Conservation (phyloP, 2,329 filamentous ascomycete species). For the Leptographium radiaticola region DNA sequence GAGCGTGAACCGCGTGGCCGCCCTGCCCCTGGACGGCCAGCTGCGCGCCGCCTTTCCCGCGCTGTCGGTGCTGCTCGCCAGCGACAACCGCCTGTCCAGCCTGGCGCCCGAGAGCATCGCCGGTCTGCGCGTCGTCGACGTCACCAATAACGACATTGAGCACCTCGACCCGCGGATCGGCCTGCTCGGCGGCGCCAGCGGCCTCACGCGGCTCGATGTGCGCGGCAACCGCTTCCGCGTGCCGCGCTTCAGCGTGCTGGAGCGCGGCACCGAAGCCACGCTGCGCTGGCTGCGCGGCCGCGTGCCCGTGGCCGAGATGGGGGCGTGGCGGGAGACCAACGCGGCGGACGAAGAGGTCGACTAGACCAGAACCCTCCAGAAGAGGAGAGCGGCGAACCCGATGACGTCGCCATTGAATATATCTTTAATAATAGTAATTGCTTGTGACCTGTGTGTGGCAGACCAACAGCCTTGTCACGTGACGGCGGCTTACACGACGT, state of each 20-base stretch:
- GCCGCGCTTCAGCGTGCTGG: slow-evolving; percentile 69
- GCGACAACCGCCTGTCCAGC: slow-evolving; percentile 67
- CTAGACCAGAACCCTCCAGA: background rate
- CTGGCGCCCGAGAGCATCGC: slow-evolving; percentile 60
- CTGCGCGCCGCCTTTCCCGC: slow-evolving; percentile 57
- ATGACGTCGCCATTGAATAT: background rate
- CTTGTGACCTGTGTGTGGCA: background rate
- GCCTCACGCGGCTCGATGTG: slow-evolving; percentile 58
- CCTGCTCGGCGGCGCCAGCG: slow-evolving; percentile 50
- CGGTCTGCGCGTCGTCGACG: slow-evolving; percentile 64
- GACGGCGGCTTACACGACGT: background rate
- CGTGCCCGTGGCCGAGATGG: slow-evolving; percentile 51
- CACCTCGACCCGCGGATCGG: slow-evolving; percentile 70
- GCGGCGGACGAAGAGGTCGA: slow-evolving; percentile 6
- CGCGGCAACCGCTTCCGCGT: slow-evolving; percentile 80
- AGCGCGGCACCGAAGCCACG: slow-evolving; percentile 76
- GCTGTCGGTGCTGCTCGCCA: slow-evolving; percentile 56
- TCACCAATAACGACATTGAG: slow-evolving; percentile 77
- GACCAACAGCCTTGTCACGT: background rate
- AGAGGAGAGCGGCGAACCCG: background rate
- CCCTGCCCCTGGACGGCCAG: slow-evolving; percentile 38
- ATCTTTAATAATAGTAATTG: too few relatives aligned
- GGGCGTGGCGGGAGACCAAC: slow-evolving; percentile 33
- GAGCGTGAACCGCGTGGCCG: slow-evolving; percentile 66
- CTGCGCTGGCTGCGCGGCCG: slow-evolving; percentile 68